Conservation (phyloP, 2,329 filamentous ascomycete genomes). For the Hypoxylon sp. region DNA sequence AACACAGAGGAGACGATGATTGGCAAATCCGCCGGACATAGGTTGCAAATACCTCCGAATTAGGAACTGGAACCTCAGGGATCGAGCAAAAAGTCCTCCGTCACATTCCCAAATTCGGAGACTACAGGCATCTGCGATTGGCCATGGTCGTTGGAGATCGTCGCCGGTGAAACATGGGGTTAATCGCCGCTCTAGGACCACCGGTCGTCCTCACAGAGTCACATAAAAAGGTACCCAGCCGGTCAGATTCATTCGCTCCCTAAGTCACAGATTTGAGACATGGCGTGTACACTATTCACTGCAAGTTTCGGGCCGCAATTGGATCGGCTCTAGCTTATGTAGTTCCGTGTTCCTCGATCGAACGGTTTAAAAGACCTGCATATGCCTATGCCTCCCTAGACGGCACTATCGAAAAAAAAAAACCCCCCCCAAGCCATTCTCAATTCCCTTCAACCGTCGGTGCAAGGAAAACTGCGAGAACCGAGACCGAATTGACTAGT, state of each 20-base stretch:
- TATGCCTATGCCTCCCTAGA: background rate
- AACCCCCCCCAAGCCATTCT: background rate
- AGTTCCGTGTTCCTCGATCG: background rate
- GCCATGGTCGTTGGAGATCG: slow-evolving; percentile 11
- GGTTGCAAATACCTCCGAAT: slow-evolving; percentile 29
- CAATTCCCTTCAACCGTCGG: background rate
- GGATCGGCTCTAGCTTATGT: background rate
- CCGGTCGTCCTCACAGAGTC: background rate
- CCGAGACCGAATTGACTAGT: background rate
- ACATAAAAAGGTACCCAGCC: background rate
- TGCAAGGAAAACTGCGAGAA: background rate
- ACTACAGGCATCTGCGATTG: slow-evolving; percentile 34
- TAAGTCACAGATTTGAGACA: slow-evolving; percentile 5
- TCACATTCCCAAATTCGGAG: slow-evolving; percentile 32
- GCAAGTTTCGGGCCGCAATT: slow-evolving; percentile 12
- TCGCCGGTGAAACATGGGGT: slow-evolving; percentile 4
- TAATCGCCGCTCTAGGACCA: slow-evolving; percentile 10
- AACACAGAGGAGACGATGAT: slow-evolving; percentile 10
- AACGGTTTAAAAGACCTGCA: slow-evolving; percentile 8
- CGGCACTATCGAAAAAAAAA: background rate
- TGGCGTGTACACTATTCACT: slow-evolving; percentile 7
- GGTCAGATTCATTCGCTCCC: slow-evolving; percentile 3
- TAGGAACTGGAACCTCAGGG: slow-evolving; percentile 7
- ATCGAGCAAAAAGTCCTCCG: slow-evolving; percentile 26
- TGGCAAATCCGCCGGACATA: slow-evolving; percentile 12